Percentiles rank a stretch among this genome's conserved stretches.
Conservation (phyloP, 345 rosid species). For the Rhizophora apiculata region DNA sequence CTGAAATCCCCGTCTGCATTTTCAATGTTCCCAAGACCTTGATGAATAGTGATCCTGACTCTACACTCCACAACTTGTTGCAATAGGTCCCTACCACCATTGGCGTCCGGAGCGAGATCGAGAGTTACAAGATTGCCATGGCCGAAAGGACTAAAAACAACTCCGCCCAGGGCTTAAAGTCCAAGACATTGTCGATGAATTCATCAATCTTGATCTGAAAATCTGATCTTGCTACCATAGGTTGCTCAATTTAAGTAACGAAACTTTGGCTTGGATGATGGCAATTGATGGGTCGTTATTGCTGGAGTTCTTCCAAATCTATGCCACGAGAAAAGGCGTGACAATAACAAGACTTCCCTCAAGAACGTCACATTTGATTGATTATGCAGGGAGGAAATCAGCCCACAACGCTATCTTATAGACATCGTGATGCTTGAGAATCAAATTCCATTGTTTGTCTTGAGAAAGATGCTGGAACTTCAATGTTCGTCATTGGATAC, state of each 20-base stretch:
- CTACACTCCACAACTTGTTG: conserved; percentile 60
- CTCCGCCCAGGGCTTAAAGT: conserved; percentile 29
- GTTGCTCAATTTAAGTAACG: conserved; percentile 34
- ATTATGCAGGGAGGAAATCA: conserved; percentile 35
- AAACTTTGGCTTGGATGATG: conserved; percentile 70
- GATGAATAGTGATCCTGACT: conserved; percentile 38
- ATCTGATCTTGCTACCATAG: conserved; percentile 57
- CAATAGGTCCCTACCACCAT: conserved; percentile 70
- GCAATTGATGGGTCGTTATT: conserved; percentile 58
- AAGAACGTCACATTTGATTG: conserved; percentile 35
- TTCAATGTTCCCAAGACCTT: conserved; percentile 60
- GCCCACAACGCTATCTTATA: conserved; percentile 52
- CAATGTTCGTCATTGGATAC: conserved; percentile 30
- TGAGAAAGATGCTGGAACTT: conserved; percentile 48
- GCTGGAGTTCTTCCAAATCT: conserved; percentile 54
- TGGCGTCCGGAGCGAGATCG: conserved; percentile 60
- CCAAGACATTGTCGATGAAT: conserved; percentile 38
- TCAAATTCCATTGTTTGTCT: conserved; percentile 58
- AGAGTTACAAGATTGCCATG: conserved; percentile 51
- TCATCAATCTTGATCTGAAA: conserved; percentile 33
- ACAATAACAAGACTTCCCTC: conserved; percentile 33
- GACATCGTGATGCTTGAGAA: conserved; percentile 75
- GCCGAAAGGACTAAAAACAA: conserved; percentile 38
- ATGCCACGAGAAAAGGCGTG: conserved; percentile 32
- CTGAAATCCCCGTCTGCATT: conserved; percentile 39